Conservation (phyloP, 306 rosid species). For the Castanopsis chinensis region DNA sequence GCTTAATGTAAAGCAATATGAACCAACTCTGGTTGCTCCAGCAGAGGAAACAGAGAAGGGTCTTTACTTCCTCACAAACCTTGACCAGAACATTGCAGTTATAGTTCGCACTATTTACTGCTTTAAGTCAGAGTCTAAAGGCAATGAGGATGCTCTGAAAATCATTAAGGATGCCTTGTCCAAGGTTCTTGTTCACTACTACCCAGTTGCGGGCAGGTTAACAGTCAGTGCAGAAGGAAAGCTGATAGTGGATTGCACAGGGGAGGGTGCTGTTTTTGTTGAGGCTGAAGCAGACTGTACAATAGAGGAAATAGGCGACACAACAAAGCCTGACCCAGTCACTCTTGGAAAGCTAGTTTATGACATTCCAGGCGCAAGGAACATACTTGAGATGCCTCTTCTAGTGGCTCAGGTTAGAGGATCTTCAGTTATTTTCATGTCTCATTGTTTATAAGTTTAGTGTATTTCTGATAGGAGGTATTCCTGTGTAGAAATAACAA, state of each 20-base stretch:
- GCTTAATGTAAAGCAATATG: conserved; percentile 46
- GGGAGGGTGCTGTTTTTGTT: conserved; percentile 80
- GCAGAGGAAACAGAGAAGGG: conserved; percentile 60
- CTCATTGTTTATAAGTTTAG: neutral
- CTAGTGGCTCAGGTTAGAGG: conserved; percentile 66
- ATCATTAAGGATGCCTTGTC: conserved; percentile 58
- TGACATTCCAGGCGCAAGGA: conserved; percentile 61
- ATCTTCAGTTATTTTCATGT: neutral
- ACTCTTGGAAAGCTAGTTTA: conserved; percentile 67
- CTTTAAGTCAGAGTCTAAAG: conserved; percentile 48
- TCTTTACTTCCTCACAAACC: conserved; percentile 65
- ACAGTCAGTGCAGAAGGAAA: conserved; percentile 63
- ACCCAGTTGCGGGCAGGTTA: conserved; percentile 68
- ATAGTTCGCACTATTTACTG: conserved; percentile 58
- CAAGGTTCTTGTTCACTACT: conserved; percentile 61
- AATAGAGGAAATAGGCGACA: conserved; percentile 48
- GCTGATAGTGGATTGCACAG: conserved; percentile 69
- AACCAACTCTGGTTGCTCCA: conserved; percentile 51
- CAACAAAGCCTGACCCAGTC: conserved; percentile 55
- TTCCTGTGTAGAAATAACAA: neutral
- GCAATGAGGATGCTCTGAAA: conserved; percentile 53
- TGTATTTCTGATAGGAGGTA: neutral
- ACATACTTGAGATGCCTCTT: conserved; percentile 80
- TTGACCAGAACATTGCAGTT: conserved; percentile 74
- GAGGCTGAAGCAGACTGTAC: conserved; percentile 74